These are phyloP conservation scores for Boletus sp. DNA, from an alignment of 768 basidiomycete genomes.

Conservation along the genomic window DNA sequence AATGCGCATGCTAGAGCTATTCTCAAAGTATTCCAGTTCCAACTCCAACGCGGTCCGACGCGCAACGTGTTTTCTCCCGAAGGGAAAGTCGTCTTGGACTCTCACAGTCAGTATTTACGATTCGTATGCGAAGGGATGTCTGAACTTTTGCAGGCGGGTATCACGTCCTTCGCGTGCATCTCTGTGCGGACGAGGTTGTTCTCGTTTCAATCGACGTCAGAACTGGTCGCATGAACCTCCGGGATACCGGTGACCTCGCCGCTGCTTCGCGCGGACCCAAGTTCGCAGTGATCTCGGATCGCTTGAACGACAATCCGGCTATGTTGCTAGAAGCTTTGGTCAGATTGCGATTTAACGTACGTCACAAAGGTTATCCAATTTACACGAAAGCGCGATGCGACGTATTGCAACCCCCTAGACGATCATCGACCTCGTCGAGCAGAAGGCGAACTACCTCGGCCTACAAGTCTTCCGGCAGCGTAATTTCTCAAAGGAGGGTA, in stretches of 20 bases:
- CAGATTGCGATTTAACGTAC: conserved; percentile 60
- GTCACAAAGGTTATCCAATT: conserved; percentile 22
- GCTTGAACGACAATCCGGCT: conserved; percentile 68
- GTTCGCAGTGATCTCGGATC: conserved; percentile 56
- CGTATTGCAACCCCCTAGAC: conserved; percentile 49
- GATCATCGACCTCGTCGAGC: conserved; percentile 77
- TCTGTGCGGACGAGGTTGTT: conserved; percentile 77
- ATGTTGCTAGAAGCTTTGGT: conserved; percentile 57
- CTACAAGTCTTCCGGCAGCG: conserved; percentile 67
- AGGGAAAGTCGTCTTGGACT: conserved; percentile 55
- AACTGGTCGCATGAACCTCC: conserved; percentile 74
- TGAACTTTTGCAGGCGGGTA: conserved; percentile 42
- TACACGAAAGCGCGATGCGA: neutral
- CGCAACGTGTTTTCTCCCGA: conserved; percentile 60
- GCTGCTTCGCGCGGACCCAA: conserved; percentile 70
- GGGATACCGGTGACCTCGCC: conserved; percentile 79
- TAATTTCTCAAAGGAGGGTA: conserved; percentile 67
- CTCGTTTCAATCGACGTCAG: conserved; percentile 76
- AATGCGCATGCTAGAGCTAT: conserved; percentile 64
- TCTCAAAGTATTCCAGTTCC: conserved; percentile 52
- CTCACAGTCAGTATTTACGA: conserved; percentile 46
- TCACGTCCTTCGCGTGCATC: conserved; percentile 61
- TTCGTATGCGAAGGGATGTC: neutral
- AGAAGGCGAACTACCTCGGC: conserved; percentile 86
- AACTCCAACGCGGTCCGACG: conserved; percentile 50